Evolutionary conservation across 1,284 basidiomycete species (phyloP).

Genomic region (Ganoderma lucidum): DNA sequence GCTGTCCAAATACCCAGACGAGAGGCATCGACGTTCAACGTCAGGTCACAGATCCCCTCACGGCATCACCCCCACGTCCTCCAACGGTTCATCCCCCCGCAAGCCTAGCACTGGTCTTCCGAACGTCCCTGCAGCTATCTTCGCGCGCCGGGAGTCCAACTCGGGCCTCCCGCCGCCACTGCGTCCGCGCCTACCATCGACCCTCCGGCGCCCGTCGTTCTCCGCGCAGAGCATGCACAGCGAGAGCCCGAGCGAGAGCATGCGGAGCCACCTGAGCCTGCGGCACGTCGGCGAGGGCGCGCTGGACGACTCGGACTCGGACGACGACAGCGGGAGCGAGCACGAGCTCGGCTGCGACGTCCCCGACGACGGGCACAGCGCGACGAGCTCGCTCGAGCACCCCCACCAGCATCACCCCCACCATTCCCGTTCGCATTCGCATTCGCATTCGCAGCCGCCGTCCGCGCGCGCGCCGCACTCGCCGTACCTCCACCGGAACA

Average conservation of each 20-base stretch:
- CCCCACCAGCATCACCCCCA: neutral
- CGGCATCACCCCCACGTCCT: constrained; percentile 51
- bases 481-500: constrained; percentile 45
- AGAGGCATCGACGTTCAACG: constrained; percentile 24
- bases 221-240: constrained; percentile 37
- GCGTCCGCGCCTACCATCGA: constrained; percentile 35
- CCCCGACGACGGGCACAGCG: constrained; percentile 31
- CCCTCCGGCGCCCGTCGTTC: constrained; percentile 38
- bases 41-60: constrained; percentile 37
- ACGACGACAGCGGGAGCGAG: constrained; percentile 41
- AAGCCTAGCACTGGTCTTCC: constrained; percentile 53
- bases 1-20: constrained; percentile 30
- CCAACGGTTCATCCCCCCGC: constrained; percentile 66
- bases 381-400: constrained; percentile 3
- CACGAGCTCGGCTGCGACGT: constrained; percentile 50
- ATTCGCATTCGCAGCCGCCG: neutral
- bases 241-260: constrained; percentile 33
- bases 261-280: constrained; percentile 39
- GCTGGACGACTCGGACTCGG: constrained; percentile 77
- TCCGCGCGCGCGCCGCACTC: constrained; percentile 40
- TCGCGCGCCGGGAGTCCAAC: constrained; percentile 37
- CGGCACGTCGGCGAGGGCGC: constrained; percentile 79
- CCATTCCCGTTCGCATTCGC: no score
- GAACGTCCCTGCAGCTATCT: constrained; percentile 43
- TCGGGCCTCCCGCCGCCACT: constrained; percentile 29